Percentiles rank a stretch among this genome's conserved stretches.
phyloP scores from a whole-genome alignment of 495 filamentous ascomycete species.

The Talaromyces ruber region DNA sequence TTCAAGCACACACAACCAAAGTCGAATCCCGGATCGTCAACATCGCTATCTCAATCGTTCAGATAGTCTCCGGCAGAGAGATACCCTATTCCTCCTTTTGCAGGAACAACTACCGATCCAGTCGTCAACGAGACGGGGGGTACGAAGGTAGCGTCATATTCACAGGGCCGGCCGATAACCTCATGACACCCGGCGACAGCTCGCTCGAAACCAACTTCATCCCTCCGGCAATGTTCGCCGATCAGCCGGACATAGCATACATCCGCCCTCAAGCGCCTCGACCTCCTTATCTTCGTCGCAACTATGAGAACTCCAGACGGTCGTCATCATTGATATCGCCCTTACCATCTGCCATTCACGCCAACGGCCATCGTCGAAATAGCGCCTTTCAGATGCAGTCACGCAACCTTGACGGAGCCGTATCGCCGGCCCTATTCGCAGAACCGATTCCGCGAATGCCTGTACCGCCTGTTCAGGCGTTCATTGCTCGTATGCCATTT shows the following conservation, averaged over 20 bases:
- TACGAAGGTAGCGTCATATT: neutral
- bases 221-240: neutral
- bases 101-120: neutral
- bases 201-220: neutral
- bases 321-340: neutral
- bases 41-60: conserved; percentile 1
- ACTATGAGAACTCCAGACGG: neutral
- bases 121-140: neutral
- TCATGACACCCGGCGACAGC: neutral
- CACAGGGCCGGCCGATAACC: neutral
- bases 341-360: neutral
- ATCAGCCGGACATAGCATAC: neutral
- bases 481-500: conserved; percentile 4
- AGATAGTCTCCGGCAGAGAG: neutral
- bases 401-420: neutral
- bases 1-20: neutral
- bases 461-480: neutral
- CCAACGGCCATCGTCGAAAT: neutral
- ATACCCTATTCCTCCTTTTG: neutral
- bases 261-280: conserved; percentile 1
- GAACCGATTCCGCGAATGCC: conserved; percentile 3
- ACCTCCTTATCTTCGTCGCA: neutral
- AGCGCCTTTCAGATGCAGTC: neutral
- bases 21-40: neutral
- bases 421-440: neutral